These are phyloP conservation scores for Exophiala calicioides DNA, from an alignment of 2,329 filamentous ascomycete genomes.

Conservation along the genomic window DNA sequence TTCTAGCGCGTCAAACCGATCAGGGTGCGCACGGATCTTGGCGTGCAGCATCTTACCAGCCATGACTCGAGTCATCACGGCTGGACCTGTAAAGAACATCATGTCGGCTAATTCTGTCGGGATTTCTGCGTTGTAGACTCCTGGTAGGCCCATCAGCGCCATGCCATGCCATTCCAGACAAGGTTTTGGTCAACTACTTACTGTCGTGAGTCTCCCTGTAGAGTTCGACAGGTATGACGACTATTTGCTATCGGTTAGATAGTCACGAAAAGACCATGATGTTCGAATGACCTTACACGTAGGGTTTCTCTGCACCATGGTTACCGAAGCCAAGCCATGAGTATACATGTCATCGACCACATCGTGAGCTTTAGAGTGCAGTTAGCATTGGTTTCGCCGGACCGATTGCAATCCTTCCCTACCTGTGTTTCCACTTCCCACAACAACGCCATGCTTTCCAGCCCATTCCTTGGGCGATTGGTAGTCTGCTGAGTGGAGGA, in stretches of 20 bases:
- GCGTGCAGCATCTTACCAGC: slow-evolving; percentile 35
- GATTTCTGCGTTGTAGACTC: slow-evolving; percentile 27
- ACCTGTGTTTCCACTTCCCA: slow-evolving; percentile 50
- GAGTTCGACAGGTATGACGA: slow-evolving; percentile 26
- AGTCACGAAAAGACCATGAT: slow-evolving; percentile 36
- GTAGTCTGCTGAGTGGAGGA: neutral
- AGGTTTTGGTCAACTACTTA: slow-evolving; percentile 36
- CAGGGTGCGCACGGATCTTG: slow-evolving; percentile 36
- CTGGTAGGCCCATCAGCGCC: slow-evolving; percentile 19
- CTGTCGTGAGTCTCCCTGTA: slow-evolving; percentile 29
- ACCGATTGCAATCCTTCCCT: neutral
- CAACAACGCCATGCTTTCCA: slow-evolving; percentile 37
- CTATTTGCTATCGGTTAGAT: too few species aligned
- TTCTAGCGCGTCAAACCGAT: slow-evolving; percentile 43
- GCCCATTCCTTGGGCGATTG: neutral
- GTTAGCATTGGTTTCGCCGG: neutral
- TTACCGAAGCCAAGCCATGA: slow-evolving; percentile 44
- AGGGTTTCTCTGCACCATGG: slow-evolving; percentile 48
- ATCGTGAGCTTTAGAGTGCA: slow-evolving; percentile 40
- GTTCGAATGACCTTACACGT: slow-evolving; percentile 40
- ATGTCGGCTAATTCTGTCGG: slow-evolving; percentile 29
- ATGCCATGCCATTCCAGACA: slow-evolving; percentile 30
- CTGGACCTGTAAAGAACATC: slow-evolving; percentile 33
- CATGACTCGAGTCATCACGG: slow-evolving; percentile 34
- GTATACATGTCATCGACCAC: slow-evolving; percentile 51